Percentiles rank a stretch among this genome's conserved stretches.
phyloP scores from a whole-genome alignment of 768 basidiomycete species.

The Terana coerulea region DNA sequence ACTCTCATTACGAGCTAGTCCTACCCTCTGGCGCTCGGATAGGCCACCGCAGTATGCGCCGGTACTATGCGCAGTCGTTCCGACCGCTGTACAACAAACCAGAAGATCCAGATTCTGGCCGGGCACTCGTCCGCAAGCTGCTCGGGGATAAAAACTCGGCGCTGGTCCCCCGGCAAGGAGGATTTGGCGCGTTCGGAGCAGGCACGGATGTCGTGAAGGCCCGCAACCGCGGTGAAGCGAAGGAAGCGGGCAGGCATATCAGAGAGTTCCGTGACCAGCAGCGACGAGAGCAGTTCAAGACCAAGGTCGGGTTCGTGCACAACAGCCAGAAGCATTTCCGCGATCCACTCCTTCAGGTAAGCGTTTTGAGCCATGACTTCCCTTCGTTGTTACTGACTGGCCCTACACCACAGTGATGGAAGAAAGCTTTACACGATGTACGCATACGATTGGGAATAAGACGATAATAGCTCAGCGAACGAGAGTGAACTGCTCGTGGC shows the following conservation, averaged over 20 bases:
- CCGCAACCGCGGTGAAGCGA: constrained; percentile 92
- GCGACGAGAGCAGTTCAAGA: constrained; percentile 79
- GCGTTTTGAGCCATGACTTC: not conserved
- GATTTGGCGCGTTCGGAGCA: constrained; percentile 80
- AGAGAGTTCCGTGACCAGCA: constrained; percentile 80
- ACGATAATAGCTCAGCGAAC: too few relatives aligned
- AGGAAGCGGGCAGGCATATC: constrained; percentile 84
- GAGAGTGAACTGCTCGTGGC: too few relatives aligned
- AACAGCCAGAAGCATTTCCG: constrained; percentile 89
- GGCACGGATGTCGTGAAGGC: constrained; percentile 86
- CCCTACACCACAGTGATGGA: constrained; percentile 13
- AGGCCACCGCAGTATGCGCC: constrained; percentile 83
- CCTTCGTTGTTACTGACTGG: not conserved
- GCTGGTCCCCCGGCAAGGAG: constrained; percentile 80
- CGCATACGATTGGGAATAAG: too few relatives aligned
- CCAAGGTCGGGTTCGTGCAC: constrained; percentile 70
- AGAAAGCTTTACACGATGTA: not conserved
- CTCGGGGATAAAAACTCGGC: constrained; percentile 81
- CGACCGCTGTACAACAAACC: constrained; percentile 38
- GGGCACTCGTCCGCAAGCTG: constrained; percentile 71
- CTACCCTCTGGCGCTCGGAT: constrained; percentile 91
- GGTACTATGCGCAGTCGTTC: constrained; percentile 86
- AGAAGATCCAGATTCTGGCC: constrained; percentile 68
- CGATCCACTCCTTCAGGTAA: constrained; percentile 63
- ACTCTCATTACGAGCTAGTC: constrained; percentile 82